These are phyloP conservation scores for Cladosporium halotolerans DNA, from an alignment of 2,329 filamentous ascomycete species.

Conservation along the genomic window DNA sequence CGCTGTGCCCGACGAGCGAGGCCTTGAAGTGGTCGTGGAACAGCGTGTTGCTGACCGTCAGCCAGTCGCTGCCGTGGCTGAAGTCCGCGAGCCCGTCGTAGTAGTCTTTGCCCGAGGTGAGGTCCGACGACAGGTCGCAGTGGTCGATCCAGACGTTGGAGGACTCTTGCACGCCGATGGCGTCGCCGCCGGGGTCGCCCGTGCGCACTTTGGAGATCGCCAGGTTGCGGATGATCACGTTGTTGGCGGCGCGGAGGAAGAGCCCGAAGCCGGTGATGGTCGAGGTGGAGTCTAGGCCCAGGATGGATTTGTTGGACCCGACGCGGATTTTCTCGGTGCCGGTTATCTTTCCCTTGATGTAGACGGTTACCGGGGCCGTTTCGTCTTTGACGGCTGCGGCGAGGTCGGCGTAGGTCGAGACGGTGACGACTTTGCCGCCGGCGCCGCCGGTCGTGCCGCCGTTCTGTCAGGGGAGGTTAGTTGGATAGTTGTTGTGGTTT, in stretches of 20 bases:
- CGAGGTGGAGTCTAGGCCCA: constrained; percentile 42
- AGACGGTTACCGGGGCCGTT: constrained; percentile 36
- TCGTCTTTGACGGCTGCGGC: constrained; percentile 30
- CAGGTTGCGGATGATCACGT: constrained; percentile 54
- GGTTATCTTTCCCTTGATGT: constrained; percentile 42
- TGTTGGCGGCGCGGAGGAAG: constrained; percentile 43
- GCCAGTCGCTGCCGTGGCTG: constrained; percentile 57
- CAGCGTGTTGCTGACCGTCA: constrained; percentile 46
- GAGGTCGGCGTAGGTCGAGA: constrained; percentile 40
- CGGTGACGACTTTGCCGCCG: constrained; percentile 41
- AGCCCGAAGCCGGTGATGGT: constrained; percentile 43
- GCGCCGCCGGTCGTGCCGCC: constrained; percentile 41
- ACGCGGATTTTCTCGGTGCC: constrained; percentile 42
- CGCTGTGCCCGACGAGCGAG: constrained; percentile 54
- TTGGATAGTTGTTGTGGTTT: constrained; percentile 5
- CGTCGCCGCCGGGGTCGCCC: constrained; percentile 42
- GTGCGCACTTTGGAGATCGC: constrained; percentile 46
- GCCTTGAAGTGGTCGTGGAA: constrained; percentile 58
- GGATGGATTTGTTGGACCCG: constrained; percentile 45
- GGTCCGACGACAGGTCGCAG: constrained; percentile 57
- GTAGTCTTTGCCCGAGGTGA: constrained; percentile 58
- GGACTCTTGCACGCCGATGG: constrained; percentile 44
- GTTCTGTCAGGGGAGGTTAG: constrained; percentile 24
- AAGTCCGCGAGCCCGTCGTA: constrained; percentile 63
- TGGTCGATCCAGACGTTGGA: constrained; percentile 61